phyloP scores from a whole-genome alignment of 2,329 filamentous ascomycete species.

The Fusarium pilosicola region DNA sequence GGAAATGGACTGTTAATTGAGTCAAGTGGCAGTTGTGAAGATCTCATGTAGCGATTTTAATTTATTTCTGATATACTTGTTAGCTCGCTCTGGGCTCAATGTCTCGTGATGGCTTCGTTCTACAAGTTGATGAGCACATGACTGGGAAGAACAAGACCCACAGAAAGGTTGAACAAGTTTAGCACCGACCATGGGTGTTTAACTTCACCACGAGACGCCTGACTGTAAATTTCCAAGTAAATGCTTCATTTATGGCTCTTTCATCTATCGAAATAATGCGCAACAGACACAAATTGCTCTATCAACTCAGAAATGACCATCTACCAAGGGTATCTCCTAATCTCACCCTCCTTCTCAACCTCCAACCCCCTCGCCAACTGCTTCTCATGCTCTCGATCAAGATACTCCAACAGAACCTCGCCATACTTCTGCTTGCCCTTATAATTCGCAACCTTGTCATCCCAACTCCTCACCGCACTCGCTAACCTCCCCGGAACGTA shows the following conservation, averaged over 20 bases:
- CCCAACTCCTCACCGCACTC: constrained; percentile 83
- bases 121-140: no score
- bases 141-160: no score
- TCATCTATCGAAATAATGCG: neutral
- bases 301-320: neutral
- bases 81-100: accelerated
- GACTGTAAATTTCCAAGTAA: neutral
- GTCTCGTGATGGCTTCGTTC: neutral
- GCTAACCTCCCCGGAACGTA: constrained; percentile 83
- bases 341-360: constrained; percentile 67
- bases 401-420: constrained; percentile 77
- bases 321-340: constrained; percentile 69
- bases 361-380: constrained; percentile 76
- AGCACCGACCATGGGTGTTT: accelerated
- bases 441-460: constrained; percentile 78
- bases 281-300: neutral
- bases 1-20: constrained; percentile 37
- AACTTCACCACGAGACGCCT: accelerated
- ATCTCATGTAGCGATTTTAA: neutral
- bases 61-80: neutral
- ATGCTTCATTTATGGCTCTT: neutral
- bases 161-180: neutral
- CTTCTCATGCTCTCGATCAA: constrained; percentile 78
- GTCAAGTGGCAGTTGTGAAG: accelerated
- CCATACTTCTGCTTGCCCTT: constrained; percentile 82